Conservation (phyloP, 768 basidiomycete genomes). For the Suillus plorans region DNA sequence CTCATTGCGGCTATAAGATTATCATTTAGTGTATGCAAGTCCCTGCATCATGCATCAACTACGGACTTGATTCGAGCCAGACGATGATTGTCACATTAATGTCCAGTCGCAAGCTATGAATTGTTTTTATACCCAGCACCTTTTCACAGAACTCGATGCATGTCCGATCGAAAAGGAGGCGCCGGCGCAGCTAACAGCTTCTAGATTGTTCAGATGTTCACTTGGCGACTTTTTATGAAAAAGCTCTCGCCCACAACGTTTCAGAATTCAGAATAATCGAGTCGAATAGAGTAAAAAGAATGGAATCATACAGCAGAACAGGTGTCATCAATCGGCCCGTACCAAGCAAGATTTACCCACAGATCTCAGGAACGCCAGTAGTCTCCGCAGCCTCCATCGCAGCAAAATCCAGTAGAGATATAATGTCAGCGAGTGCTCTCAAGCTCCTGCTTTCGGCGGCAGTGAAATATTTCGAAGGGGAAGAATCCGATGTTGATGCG, state of each 20-base stretch:
- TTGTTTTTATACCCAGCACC: neutral
- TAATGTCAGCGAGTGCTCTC: constrained; percentile 24
- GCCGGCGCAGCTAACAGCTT: neutral
- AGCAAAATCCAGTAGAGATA: constrained; percentile 28
- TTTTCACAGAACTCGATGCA: neutral
- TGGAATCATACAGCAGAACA: neutral
- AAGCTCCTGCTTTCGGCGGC: constrained; percentile 22
- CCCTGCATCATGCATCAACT: neutral
- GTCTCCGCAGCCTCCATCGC: constrained; percentile 15
- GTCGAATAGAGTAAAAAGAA: neutral
- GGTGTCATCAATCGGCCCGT: neutral
- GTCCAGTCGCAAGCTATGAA: too few relatives aligned
- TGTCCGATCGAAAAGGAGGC: neutral
- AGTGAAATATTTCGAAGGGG: constrained; percentile 26
- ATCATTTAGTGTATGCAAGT: too few relatives aligned
- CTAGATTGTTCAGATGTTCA: neutral
- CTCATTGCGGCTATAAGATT: neutral
- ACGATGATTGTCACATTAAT: neutral
- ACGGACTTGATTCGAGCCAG: neutral
- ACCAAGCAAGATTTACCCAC: neutral
- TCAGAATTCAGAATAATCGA: neutral
- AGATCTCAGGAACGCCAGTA: neutral
- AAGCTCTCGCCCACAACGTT: neutral
- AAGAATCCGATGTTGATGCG: constrained; percentile 24
- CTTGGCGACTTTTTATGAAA: neutral